These are phyloP conservation scores for Trichoderma sp. DNA, from an alignment of 2,329 filamentous ascomycete genomes.

Conservation along the genomic window DNA sequence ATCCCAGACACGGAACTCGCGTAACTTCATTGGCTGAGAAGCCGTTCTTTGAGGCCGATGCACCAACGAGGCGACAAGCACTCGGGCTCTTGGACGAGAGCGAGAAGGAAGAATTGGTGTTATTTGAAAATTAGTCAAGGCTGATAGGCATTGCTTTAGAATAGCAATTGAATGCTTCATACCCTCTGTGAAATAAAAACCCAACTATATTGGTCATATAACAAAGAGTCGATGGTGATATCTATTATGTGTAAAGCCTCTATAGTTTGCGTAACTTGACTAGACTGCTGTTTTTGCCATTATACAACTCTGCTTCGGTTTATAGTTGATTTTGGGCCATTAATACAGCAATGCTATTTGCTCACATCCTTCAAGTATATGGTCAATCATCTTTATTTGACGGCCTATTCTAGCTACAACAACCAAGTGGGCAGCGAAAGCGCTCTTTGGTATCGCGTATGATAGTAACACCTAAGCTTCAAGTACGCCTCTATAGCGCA, in stretches of 20 bases:
- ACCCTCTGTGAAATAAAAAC: neutral
- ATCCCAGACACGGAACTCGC: slow-evolving; percentile 70
- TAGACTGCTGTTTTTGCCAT: too few species aligned
- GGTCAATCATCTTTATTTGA: neutral
- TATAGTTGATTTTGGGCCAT: too few species aligned
- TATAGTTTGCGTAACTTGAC: too few species aligned
- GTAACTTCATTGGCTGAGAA: slow-evolving; percentile 72
- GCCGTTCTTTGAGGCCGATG: slow-evolving; percentile 65
- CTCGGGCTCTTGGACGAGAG: slow-evolving; percentile 63
- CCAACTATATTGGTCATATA: neutral
- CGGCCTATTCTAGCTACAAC: neutral
- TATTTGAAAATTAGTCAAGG: neutral
- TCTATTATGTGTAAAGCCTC: too few species aligned
- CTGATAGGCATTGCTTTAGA: neutral
- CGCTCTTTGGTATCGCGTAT: neutral
- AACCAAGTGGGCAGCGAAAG: neutral
- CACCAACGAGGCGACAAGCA: slow-evolving; percentile 66
- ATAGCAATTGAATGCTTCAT: neutral
- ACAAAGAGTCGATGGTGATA: too few species aligned
- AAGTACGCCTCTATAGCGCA: neutral
- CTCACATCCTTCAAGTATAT: neutral
- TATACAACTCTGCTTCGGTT: too few species aligned
- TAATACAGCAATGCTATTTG: too few species aligned
- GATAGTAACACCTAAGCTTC: neutral
- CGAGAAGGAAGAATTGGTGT: slow-evolving; percentile 44